These are phyloP conservation scores for Gyrodon lividus DNA, from an alignment of 768 basidiomycete species.

Conservation along the genomic window DNA sequence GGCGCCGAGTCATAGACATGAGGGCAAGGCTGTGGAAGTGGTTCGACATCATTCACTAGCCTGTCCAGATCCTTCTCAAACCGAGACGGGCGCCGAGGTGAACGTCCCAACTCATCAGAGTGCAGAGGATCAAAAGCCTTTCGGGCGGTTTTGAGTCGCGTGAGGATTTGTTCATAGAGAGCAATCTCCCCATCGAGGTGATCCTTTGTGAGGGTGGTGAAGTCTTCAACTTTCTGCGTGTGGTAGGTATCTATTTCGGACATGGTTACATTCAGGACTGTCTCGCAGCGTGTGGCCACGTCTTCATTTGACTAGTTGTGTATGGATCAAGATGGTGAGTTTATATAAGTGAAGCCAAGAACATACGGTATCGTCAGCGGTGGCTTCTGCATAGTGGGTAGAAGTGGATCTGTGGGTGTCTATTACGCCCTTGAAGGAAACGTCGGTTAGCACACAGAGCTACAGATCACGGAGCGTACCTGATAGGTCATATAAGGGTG, in stretches of 20 bases:
- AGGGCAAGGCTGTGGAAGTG: constrained; percentile 71
- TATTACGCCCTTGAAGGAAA: constrained; percentile 51
- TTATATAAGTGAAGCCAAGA: background rate
- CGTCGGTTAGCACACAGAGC: background rate
- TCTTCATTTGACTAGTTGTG: constrained; percentile 57
- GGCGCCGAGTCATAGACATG: constrained; percentile 77
- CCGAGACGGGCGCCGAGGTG: constrained; percentile 64
- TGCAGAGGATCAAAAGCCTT: constrained; percentile 48
- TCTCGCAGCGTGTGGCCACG: constrained; percentile 75
- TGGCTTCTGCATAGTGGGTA: constrained; percentile 60
- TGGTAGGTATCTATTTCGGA: constrained; percentile 86
- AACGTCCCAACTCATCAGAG: constrained; percentile 46
- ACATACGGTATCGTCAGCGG: constrained; percentile 35
- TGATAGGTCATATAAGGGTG: constrained; percentile 75
- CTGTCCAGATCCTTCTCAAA: constrained; percentile 73
- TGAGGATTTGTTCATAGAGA: constrained; percentile 69
- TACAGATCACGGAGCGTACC: constrained; percentile 33
- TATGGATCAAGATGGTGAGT: constrained; percentile 2
- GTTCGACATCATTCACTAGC: constrained; percentile 42
- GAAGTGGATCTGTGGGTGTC: constrained; percentile 75
- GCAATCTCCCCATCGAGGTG: constrained; percentile 79
- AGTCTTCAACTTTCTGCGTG: constrained; percentile 69
- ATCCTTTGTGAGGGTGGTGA: constrained; percentile 54
- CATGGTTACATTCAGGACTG: constrained; percentile 84
- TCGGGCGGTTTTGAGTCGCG: constrained; percentile 57